These are phyloP conservation scores for Arxiozyma heterogenica DNA, from an alignment of 1,139 yeast species.

Conservation along the genomic window DNA sequence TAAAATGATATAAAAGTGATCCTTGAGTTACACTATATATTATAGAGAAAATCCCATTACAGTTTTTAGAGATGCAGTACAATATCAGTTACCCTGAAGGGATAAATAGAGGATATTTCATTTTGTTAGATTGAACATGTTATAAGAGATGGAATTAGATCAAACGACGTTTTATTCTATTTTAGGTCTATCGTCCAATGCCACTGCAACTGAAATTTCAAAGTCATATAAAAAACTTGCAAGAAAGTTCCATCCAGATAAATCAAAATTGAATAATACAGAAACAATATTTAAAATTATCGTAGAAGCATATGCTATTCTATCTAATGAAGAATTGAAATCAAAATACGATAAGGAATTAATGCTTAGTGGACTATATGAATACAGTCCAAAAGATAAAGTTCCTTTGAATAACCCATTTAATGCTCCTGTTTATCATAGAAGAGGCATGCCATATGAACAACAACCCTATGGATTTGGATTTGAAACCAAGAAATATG, in stretches of 20 bases:
- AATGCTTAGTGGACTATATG: constrained; percentile 14
- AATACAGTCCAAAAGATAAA: constrained; percentile 10
- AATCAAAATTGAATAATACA: constrained; percentile 23
- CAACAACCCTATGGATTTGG: constrained; percentile 31
- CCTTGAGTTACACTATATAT: not conserved
- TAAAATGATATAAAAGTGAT: not conserved
- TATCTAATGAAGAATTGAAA: constrained; percentile 21
- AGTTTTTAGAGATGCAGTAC: too few relatives aligned
- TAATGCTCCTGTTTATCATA: constrained; percentile 6
- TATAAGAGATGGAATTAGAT: constrained; percentile 14
- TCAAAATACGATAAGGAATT: constrained; percentile 19
- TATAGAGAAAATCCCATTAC: too few relatives aligned
- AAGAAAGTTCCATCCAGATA: constrained; percentile 29
- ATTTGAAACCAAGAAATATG: constrained; percentile 7
- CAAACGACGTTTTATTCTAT: constrained; percentile 27
- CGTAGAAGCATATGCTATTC: constrained; percentile 27
- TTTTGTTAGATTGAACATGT: not conserved
- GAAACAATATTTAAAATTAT: constrained; percentile 27
- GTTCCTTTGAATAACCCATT: not conserved
- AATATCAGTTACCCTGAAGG: not conserved
- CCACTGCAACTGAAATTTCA: constrained; percentile 22
- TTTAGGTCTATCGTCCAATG: constrained; percentile 22
- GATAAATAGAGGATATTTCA: not conserved
- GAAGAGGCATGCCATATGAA: constrained; percentile 24
- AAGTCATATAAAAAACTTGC: constrained; percentile 29